phyloP scores from a whole-genome alignment of 2,329 filamentous ascomycete genomes.

The Chaetomium olivaceum region DNA sequence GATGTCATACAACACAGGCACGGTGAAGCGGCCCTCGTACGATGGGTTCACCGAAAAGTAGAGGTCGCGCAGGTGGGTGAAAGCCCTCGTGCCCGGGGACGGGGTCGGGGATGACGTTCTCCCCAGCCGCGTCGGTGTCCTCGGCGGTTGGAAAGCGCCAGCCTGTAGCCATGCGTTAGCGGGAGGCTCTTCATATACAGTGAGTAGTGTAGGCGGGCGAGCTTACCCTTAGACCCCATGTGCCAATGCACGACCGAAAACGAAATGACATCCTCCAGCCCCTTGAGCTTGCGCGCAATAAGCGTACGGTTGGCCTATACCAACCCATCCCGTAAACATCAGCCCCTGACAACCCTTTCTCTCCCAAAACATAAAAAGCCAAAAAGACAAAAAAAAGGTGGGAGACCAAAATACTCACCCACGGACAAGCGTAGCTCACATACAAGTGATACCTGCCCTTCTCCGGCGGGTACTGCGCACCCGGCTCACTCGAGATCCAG shows the following conservation, averaged over 20 bases:
- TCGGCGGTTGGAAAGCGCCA: constrained; percentile 79
- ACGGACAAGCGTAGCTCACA: constrained; percentile 90
- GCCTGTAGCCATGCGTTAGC: constrained; percentile 47
- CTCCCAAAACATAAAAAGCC: no score
- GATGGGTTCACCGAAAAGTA: constrained; percentile 74
- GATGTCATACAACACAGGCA: constrained; percentile 83
- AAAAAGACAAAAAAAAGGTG: constrained; percentile 1
- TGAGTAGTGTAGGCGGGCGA: neutral
- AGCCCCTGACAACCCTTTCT: neutral
- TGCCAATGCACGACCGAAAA: constrained; percentile 92
- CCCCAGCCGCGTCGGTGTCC: constrained; percentile 55
- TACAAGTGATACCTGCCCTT: constrained; percentile 93
- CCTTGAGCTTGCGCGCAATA: constrained; percentile 88
- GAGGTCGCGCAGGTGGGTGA: constrained; percentile 70
- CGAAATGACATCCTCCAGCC: constrained; percentile 79
- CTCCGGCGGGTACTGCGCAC: constrained; percentile 78
- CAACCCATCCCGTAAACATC: neutral
- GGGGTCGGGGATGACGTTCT: constrained; percentile 66
- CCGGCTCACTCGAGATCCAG: constrained; percentile 70
- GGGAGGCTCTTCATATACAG: neutral
- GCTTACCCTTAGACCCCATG: constrained; percentile 59
- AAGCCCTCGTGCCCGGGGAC: constrained; percentile 69
- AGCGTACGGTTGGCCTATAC: constrained; percentile 72
- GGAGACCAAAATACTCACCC: constrained; percentile 51
- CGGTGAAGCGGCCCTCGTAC: constrained; percentile 80